phyloP scores from a whole-genome alignment of 116 monocot genomes.

The Zostera marina region DNA sequence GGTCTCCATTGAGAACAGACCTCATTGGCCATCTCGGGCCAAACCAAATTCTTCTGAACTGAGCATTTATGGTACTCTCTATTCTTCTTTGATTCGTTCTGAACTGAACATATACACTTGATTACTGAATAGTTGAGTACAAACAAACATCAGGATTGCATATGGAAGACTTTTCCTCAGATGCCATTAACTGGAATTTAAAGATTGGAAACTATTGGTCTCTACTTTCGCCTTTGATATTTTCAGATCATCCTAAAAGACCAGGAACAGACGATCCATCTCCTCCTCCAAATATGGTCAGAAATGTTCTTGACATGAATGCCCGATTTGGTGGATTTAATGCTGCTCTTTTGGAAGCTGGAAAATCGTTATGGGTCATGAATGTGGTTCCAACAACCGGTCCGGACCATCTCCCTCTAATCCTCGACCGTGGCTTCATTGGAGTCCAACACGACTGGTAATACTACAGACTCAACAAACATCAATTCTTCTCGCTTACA shows the following conservation, averaged over 20 bases:
- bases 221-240: conserved; percentile 73
- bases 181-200: conserved; percentile 34
- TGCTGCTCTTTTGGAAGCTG: conserved; percentile 61
- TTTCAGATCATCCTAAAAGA: conserved; percentile 88
- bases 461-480: too few species aligned
- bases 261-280: conserved; percentile 83
- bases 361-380: conserved; percentile 91
- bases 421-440: conserved; percentile 86
- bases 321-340: conserved; percentile 74
- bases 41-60: conserved; percentile 55
- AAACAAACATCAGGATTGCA: conserved; percentile 30
- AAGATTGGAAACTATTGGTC: conserved; percentile 65
- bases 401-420: conserved; percentile 43
- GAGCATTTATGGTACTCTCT: conserved; percentile 43
- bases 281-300: conserved; percentile 77
- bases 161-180: conserved; percentile 41
- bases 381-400: conserved; percentile 63
- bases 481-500: not conserved
- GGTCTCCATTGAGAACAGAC: conserved; percentile 61
- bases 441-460: conserved; percentile 97
- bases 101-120: too few species aligned
- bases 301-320: conserved; percentile 88
- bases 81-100: not conserved
- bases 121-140: not conserved
- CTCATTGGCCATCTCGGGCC: conserved; percentile 60